Percentiles rank a stretch among this genome's conserved stretches.
phyloP scores from a whole-genome alignment of 805 yeast genomes.

The Spathaspora passalidarum region DNA sequence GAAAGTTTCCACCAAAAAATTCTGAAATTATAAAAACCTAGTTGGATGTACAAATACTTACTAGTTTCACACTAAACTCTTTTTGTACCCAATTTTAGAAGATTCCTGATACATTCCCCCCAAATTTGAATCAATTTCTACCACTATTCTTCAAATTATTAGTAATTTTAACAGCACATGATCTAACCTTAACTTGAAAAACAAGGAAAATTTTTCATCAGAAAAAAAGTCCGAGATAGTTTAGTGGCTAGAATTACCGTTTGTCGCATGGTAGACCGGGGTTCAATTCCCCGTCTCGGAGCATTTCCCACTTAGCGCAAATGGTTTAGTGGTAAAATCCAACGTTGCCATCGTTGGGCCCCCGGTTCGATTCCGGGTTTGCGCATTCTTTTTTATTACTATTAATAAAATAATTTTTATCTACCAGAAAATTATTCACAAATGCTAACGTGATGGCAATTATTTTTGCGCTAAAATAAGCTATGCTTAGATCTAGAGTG shows the following conservation, averaged over 20 bases:
- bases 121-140: not conserved
- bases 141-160: not conserved
- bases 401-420: too few species aligned
- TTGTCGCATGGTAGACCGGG: slow-evolving; percentile 23
- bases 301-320: slow-evolving; percentile 12
- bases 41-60: too few species aligned
- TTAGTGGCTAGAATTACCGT: slow-evolving; percentile 22
- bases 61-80: too few species aligned
- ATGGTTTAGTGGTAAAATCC: slow-evolving; percentile 30
- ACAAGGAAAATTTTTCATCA: not conserved
- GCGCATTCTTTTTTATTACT: slow-evolving; percentile 17
- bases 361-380: slow-evolving; percentile 34
- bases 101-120: not conserved
- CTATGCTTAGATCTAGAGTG: not conserved
- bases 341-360: slow-evolving; percentile 33
- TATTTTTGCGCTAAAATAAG: not conserved
- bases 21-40: too few species aligned
- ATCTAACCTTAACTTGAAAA: not conserved
- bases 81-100: not conserved
- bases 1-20: too few species aligned
- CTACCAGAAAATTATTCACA: not conserved
- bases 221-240: slow-evolving; percentile 16
- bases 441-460: not conserved
- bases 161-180: not conserved
- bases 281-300: slow-evolving; percentile 22